These are phyloP conservation scores for Syzygium jambos DNA, from an alignment of 345 rosid genomes.

Conservation along the genomic window DNA sequence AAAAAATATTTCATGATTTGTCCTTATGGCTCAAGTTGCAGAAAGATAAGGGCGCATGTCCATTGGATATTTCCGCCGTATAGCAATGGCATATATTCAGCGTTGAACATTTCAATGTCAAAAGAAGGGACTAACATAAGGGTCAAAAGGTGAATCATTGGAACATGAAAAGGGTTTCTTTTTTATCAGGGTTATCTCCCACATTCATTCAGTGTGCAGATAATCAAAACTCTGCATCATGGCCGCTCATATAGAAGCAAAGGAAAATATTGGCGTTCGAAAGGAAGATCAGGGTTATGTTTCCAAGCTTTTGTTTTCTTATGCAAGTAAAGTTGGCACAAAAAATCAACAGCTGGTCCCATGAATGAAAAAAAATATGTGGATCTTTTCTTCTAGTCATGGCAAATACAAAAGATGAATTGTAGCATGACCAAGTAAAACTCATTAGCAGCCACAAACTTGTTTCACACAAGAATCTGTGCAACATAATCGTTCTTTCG, in stretches of 20 bases:
- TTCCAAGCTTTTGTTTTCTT: not conserved
- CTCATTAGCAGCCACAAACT: not conserved
- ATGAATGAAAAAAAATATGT: not conserved
- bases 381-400: not conserved
- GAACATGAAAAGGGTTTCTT: not conserved
- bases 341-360: not conserved
- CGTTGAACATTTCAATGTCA: not conserved
- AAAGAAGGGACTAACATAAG: not conserved
- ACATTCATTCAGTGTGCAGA: not conserved
- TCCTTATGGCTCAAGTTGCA: not conserved
- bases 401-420: not conserved
- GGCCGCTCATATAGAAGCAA: not conserved
- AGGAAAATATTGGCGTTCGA: not conserved
- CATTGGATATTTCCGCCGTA: not conserved
- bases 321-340: not conserved
- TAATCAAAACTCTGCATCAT: not conserved
- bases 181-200: not conserved
- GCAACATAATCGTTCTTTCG: not conserved
- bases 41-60: not conserved
- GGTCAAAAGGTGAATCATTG: not conserved
- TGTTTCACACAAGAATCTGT: not conserved
- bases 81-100: not conserved
- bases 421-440: not conserved
- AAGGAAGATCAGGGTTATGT: not conserved
- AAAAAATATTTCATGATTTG: not conserved